Evolutionary conservation across 179 eudicot genomes (phyloP).

Genomic region (Monotropa hypopitys): DNA sequence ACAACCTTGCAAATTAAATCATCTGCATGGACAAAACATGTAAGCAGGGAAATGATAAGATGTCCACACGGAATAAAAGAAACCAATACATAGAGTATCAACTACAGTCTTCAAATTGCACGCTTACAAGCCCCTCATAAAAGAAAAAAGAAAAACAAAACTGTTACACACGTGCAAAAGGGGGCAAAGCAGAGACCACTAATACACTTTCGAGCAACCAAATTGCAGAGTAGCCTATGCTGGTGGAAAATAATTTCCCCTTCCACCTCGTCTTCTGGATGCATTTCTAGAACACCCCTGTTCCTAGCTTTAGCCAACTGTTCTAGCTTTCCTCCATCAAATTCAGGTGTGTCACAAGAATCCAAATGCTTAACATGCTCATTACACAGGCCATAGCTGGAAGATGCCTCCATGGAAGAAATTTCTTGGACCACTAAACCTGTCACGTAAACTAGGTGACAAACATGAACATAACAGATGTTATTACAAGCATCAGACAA

Average conservation of each 20-base stretch:
- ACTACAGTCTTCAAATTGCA: neutral
- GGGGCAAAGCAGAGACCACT: conserved; percentile 47
- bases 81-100: neutral
- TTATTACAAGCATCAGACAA: conserved; percentile 7
- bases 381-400: conserved; percentile 23
- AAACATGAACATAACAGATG: conserved; percentile 5
- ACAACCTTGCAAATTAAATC: conserved; percentile 57
- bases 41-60: neutral
- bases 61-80: neutral
- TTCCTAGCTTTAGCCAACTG: conserved; percentile 32
- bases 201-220: conserved; percentile 38
- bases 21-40: conserved; percentile 37
- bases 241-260: conserved; percentile 76
- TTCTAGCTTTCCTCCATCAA: conserved; percentile 22
- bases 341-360: conserved; percentile 19
- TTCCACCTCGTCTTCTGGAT: conserved; percentile 73
- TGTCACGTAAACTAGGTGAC: conserved; percentile 20
- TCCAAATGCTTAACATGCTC: conserved; percentile 14
- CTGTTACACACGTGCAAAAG: conserved; percentile 1
- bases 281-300: conserved; percentile 29
- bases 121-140: neutral
- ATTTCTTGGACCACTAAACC: conserved; percentile 26
- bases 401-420: conserved; percentile 22
- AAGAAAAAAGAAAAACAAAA: neutral
- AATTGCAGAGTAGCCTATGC: conserved; percentile 42